Evolutionary conservation across 371 early-diverging fungal genomes (phyloP), one percentile per base, ranked within the genome.

Genomic region (Mucor velutinosus): DNA sequence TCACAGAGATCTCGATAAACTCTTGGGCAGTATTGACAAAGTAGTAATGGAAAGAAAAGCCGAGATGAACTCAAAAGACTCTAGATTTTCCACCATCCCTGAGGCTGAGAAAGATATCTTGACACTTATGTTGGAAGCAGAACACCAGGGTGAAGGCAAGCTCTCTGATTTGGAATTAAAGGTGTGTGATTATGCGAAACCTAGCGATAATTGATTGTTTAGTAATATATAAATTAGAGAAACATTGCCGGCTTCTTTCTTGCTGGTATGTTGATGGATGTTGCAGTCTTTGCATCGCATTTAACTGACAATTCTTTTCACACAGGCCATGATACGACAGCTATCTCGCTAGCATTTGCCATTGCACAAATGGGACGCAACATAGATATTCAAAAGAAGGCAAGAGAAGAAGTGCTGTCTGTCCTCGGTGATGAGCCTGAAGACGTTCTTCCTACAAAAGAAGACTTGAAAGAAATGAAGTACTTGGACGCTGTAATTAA

Each of bases 51-150:
- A 65, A 21, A 69, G 68, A 57, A 67, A 74, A 12, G 60, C 62
- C 11, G 51, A 51, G 12, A 51, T 51, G 51, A 65, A 64, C 19
- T 49, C 47, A 1, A 37, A 29, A 7, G 25, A 58, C 21, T 23
- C 14, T 25, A 66, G 64, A 63, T 53, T 37, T 14, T 4, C 25
- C 23, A 25, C 60, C 15, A 10, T 33, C 14, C 57, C 59, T 39
- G 60, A 84, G 33, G 73, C 76, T 58, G 74, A 78, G 59, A 77
- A 70, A 4, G 85, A 85, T 64, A 37, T 86, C 53, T 71, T 86
- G 35, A 77, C 86, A 1, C 66, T 86, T 33, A 79, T 86, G 84
- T 51, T 85, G 19, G 70, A 74, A 45, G 68, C 62, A 14, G 76
- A 76, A 66, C 47, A 62, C 19, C 69, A 75, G 39, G 72, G 67